Conservation (phyloP, 345 rosid species). For the Citrus sinensis region DVS_A1.0 CM039162.1:9159501-9160000, state of each 20-base stretch:
- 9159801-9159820: constrained; percentile 4
- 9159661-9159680: background rate
- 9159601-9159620: too few species aligned
- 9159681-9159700: background rate
- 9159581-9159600: too few species aligned
- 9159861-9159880: constrained; percentile 20
- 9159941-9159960: constrained; percentile 21
- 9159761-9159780: background rate
- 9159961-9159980: background rate
- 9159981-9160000: constrained; percentile 18
- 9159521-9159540: constrained; percentile 19
- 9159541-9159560: background rate
- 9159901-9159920: background rate
- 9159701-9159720: background rate
- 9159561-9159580: background rate
- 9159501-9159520: constrained; percentile 39
- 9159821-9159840: constrained; percentile 13
- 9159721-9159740: background rate
- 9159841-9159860: too few species aligned
- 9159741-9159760: constrained; percentile 5
- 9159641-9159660: background rate
- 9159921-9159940: background rate
- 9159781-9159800: background rate
- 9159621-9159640: too few species aligned
- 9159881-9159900: constrained; percentile 30